phyloP scores from a whole-genome alignment of 2,329 filamentous ascomycete species.

The Claviceps africana region DNA sequence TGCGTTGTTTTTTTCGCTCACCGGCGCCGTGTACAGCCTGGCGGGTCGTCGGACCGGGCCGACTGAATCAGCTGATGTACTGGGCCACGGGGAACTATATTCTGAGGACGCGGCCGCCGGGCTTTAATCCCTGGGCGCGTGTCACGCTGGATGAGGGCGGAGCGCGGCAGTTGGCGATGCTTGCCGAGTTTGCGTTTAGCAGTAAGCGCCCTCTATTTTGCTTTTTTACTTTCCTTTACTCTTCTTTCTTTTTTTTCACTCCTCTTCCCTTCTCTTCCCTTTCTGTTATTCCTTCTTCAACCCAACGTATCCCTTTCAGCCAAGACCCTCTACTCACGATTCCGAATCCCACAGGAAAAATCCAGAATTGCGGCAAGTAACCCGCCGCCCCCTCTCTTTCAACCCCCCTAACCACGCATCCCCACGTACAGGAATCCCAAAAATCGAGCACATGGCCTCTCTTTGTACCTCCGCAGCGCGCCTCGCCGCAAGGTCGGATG shows the following conservation, averaged over 20 bases:
- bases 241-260: too few relatives aligned
- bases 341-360: neutral
- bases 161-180: neutral
- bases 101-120: neutral
- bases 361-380: neutral
- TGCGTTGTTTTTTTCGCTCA: neutral
- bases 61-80: neutral
- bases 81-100: neutral
- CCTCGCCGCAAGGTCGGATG: neutral
- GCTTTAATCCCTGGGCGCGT: neutral
- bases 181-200: neutral
- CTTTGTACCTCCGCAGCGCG: neutral
- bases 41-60: neutral
- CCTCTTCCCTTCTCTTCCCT: neutral
- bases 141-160: neutral
- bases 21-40: neutral
- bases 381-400: neutral
- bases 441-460: neutral
- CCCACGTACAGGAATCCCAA: neutral
- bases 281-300: too few relatives aligned
- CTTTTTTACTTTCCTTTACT: too few relatives aligned
- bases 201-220: neutral
- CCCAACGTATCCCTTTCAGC: neutral
- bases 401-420: too few relatives aligned
- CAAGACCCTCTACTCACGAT: neutral